Evolutionary conservation across 352 stramenopile genomes (phyloP).

Genomic region (Blastocystis sp.): DNA sequence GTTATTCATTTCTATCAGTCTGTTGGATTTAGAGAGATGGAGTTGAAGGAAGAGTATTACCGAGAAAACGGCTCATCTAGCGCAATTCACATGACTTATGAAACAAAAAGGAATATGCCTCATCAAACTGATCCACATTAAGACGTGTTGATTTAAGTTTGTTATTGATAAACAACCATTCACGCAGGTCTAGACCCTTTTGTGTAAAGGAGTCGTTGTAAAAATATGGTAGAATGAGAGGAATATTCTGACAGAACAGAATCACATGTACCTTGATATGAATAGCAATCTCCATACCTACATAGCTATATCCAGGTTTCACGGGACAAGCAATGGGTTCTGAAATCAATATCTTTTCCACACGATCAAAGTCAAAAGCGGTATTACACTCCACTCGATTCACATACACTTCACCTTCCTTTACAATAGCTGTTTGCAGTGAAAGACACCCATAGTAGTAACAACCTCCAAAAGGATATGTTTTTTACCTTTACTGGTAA

Average conservation of each 20-base stretch:
- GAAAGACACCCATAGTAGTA: background rate
- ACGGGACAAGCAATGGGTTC: constrained; percentile 22
- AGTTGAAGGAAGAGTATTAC: constrained; percentile 15
- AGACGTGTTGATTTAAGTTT: constrained; percentile 33
- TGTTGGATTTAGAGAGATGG: background rate
- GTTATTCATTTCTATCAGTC: constrained; percentile 7
- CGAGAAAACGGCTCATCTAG: background rate
- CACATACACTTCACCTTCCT: constrained; percentile 33
- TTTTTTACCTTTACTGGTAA: constrained; percentile 60
- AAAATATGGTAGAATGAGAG: constrained; percentile 61
- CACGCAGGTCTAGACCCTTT: constrained; percentile 28
- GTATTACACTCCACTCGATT: constrained; percentile 66
- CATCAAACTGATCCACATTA: constrained; percentile 58
- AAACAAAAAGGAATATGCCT: constrained; percentile 33
- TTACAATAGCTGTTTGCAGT: constrained; percentile 46
- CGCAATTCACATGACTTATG: constrained; percentile 23
- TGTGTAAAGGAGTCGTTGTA: constrained; percentile 39
- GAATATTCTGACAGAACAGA: constrained; percentile 60
- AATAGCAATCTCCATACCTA: background rate
- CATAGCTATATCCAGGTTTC: constrained; percentile 63
- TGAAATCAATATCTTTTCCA: constrained; percentile 49
- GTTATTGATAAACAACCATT: constrained; percentile 68
- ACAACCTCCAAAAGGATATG: constrained; percentile 18
- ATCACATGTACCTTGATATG: constrained; percentile 56
- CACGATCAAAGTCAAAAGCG: constrained; percentile 60